phyloP scores from a whole-genome alignment of 176 grass and related monocot genomes.

The Themeda triandra region DNA sequence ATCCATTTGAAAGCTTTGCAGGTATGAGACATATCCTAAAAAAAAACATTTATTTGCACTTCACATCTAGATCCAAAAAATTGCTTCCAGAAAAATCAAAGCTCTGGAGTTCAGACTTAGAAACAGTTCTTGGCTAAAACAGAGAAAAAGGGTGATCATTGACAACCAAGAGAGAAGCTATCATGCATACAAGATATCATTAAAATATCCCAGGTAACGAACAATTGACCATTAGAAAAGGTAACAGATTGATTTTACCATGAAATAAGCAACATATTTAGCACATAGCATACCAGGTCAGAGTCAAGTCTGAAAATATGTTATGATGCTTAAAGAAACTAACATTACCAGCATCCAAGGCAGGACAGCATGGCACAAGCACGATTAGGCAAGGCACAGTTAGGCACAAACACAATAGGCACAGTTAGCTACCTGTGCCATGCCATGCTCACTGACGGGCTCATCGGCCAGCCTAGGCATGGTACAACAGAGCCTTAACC shows the following conservation, averaged over 20 bases:
- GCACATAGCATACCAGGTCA: neutral
- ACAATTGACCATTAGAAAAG: neutral
- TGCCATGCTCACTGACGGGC: neutral
- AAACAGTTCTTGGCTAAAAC: neutral
- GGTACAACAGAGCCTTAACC: neutral
- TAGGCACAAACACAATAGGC: neutral
- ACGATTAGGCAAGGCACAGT: neutral
- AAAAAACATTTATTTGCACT: neutral
- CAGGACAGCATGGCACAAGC: too few relatives aligned
- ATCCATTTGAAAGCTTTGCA: neutral
- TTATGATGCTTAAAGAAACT: neutral
- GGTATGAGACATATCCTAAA: neutral
- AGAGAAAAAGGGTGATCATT: neutral
- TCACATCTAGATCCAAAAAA: neutral
- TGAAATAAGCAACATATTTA: conserved; percentile 1
- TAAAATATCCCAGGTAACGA: neutral
- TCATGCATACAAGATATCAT: neutral
- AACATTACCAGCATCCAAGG: conserved; percentile 15
- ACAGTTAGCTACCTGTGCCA: neutral
- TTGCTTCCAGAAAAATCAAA: neutral
- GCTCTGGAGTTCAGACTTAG: neutral
- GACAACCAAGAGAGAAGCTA: neutral
- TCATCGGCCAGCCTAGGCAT: neutral
- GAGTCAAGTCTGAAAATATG: neutral
- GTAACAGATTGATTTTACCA: neutral